These are phyloP conservation scores for Neoscytalidium dimidiatum DNA, from an alignment of 2,329 filamentous ascomycete genomes.

Conservation along the genomic window DNA sequence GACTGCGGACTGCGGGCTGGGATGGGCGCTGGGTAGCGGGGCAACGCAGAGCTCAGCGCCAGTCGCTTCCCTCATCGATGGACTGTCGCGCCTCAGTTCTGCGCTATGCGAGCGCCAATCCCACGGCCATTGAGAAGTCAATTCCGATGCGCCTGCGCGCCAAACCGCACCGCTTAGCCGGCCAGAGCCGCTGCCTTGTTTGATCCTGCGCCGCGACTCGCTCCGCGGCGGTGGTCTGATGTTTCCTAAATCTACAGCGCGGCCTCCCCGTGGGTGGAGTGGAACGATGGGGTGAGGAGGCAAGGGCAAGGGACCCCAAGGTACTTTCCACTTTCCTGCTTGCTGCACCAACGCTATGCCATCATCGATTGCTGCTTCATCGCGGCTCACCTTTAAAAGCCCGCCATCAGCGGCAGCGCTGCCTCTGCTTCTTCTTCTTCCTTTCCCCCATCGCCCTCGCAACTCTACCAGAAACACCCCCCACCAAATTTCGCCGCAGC, in stretches of 20 bases:
- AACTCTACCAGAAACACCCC: background rate
- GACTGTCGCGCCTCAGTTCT: background rate
- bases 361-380: background rate
- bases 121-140: background rate
- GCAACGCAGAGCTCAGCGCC: too few species aligned
- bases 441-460: background rate
- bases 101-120: background rate
- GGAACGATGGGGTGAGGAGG: constrained; percentile 9
- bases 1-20: background rate
- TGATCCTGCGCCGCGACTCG: background rate
- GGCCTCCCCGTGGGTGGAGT: constrained; percentile 9
- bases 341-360: background rate
- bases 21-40: background rate
- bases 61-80: background rate
- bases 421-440: background rate
- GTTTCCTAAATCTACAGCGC: background rate
- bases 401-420: background rate
- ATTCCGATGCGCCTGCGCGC: background rate
- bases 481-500: background rate
- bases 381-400: background rate
- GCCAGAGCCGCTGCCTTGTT: background rate
- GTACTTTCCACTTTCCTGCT: background rate
- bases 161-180: background rate
- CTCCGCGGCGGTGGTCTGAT: constrained; percentile 11
- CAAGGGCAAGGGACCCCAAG: background rate